Percentiles rank a stretch among this genome's conserved stretches.
Conservation (phyloP, 352 stramenopile species). For the Aphanomyces cochlioides region DNA sequence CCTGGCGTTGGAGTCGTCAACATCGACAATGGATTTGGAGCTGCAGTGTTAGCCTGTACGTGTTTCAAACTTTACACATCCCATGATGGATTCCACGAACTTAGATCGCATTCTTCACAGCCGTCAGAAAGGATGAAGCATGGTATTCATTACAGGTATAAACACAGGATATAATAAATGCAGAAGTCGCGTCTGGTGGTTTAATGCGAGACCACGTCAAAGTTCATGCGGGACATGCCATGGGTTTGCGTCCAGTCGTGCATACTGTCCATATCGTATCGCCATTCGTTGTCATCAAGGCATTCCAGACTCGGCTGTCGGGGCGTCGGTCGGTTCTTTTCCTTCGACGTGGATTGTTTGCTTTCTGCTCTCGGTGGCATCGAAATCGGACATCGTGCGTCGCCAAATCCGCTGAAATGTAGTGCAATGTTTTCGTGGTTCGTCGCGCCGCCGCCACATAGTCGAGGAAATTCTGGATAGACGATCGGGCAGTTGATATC, state of each 20-base stretch:
- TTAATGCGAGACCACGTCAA: constrained; percentile 11
- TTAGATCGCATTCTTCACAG: constrained; percentile 23
- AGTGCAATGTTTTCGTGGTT: constrained; percentile 11
- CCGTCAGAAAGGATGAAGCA: not conserved
- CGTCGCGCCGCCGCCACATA: not conserved
- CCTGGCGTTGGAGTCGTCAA: constrained; percentile 98
- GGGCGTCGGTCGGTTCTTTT: not conserved
- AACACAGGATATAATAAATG: constrained; percentile 3
- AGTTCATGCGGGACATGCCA: not conserved
- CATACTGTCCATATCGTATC: not conserved
- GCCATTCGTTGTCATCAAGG: not conserved
- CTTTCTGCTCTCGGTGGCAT: not conserved
- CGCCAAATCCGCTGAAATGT: constrained; percentile 11
- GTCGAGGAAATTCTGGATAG: not conserved
- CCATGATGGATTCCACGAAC: not conserved
- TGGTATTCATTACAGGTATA: constrained; percentile 2
- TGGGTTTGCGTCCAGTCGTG: not conserved
- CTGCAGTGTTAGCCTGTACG: constrained; percentile 88
- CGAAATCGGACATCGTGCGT: constrained; percentile 18
- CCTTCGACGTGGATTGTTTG: not conserved
- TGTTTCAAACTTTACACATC: not conserved
- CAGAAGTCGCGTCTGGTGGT: not conserved
- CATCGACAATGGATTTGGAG: constrained; percentile 98
- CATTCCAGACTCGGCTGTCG: not conserved
- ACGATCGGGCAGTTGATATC: constrained; percentile 27